These are phyloP conservation scores for Scedosporium boydii DNA, from an alignment of 2,329 filamentous ascomycete genomes.

Conservation along the genomic window DNA sequence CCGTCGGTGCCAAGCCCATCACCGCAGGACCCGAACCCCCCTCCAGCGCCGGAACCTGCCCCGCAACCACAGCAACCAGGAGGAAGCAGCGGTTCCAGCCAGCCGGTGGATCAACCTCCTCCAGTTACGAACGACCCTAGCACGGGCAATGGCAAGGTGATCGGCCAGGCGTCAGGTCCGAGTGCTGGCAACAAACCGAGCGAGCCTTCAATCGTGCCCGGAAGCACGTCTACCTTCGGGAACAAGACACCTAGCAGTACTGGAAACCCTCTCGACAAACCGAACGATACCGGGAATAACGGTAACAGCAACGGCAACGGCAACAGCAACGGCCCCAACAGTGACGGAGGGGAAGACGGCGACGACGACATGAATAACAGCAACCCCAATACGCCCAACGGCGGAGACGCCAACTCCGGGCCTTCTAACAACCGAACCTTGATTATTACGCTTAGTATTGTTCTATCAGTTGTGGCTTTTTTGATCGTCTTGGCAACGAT, in stretches of 20 bases:
- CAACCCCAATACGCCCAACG: neutral
- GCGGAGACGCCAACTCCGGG: neutral
- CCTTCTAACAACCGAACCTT: constrained; percentile 26
- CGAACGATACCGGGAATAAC: neutral
- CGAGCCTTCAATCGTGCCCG: neutral
- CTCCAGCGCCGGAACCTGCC: neutral
- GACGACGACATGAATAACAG: neutral
- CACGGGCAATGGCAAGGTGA: neutral
- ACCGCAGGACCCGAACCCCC: neutral
- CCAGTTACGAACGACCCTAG: neutral
- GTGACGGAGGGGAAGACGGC: neutral
- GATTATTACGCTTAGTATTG: constrained; percentile 42
- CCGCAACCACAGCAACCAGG: neutral
- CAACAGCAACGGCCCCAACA: neutral
- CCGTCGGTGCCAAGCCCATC: neutral
- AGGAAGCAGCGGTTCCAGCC: neutral
- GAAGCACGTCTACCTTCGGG: neutral
- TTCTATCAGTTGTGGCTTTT: constrained; percentile 33
- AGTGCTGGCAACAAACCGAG: neutral
- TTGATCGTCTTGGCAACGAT: constrained; percentile 20
- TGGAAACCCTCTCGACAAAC: neutral
- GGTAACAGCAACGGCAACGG: neutral
- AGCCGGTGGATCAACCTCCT: neutral
- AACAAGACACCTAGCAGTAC: neutral
- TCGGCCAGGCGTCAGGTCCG: neutral